phyloP scores from a whole-genome alignment of 352 stramenopile species.

The Pythium vanterpoolii region DNA sequence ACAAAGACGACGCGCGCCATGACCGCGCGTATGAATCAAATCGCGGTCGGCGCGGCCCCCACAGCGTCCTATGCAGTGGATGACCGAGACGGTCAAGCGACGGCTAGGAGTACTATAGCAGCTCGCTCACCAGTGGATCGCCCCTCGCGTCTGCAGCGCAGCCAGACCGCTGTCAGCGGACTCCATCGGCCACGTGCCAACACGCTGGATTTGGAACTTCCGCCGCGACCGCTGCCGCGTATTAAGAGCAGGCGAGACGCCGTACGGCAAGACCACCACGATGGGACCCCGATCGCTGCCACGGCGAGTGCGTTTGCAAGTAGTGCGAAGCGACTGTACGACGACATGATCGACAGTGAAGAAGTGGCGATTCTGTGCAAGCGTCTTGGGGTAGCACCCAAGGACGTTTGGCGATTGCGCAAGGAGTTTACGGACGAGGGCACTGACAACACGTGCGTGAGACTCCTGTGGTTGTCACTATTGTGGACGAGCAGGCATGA shows the following conservation, averaged over 20 bases:
- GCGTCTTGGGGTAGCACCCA: slow-evolving; percentile 7
- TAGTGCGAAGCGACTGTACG: slow-evolving; percentile 5
- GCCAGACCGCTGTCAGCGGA: slow-evolving; percentile 12
- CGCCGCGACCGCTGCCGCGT: not conserved
- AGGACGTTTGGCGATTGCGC: slow-evolving; percentile 21
- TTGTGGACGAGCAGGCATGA: not conserved
- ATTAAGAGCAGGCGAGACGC: not conserved
- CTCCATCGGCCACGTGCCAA: not conserved
- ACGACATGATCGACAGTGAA: slow-evolving; percentile 18
- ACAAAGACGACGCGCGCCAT: not conserved
- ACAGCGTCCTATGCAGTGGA: not conserved
- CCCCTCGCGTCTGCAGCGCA: not conserved
- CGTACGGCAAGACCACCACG: not conserved
- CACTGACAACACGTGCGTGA: slow-evolving; percentile 26
- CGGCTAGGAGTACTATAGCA: not conserved
- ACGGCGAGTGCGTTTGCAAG: not conserved
- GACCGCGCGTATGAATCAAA: slow-evolving; percentile 8
- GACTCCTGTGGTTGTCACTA: not conserved
- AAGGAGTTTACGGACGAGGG: slow-evolving; percentile 27
- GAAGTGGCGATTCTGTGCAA: slow-evolving; percentile 19
- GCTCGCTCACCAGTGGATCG: not conserved
- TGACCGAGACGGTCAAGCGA: not conserved
- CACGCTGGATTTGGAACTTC: not conserved
- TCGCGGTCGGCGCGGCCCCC: slow-evolving; percentile 1
- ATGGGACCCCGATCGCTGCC: not conserved